A percentile compares a stretch with the other conserved stretches of the same genome.
Evolutionary conservation across 2,329 filamentous ascomycete genomes (phyloP).

Genomic region (Aspergillus tanneri): DNA sequence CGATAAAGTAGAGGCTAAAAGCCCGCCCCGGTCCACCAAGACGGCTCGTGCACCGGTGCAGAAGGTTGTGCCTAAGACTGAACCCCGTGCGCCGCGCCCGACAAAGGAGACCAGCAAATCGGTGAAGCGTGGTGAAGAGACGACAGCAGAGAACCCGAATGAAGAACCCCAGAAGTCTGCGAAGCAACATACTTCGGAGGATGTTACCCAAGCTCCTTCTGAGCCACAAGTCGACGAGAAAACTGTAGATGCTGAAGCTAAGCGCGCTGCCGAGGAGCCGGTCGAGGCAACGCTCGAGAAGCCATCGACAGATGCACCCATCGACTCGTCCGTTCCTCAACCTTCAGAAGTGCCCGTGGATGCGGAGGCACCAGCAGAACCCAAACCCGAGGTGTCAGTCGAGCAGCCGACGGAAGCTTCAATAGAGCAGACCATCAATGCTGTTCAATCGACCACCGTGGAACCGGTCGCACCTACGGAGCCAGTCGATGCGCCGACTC

Average conservation of each 20-base stretch:
- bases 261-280: not conserved
- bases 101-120: conserved; percentile 23
- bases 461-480: conserved; percentile 1
- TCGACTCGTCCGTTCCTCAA: not conserved
- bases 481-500: not conserved
- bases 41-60: conserved; percentile 22
- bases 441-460: conserved; percentile 1
- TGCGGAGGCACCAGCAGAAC: not conserved
- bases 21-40: conserved; percentile 34
- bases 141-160: not conserved
- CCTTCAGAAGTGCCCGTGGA: not conserved
- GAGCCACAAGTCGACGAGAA: conserved; percentile 8
- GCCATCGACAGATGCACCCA: not conserved
- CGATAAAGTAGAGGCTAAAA: conserved; percentile 46
- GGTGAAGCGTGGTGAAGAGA: conserved; percentile 9
- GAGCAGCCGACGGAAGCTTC: not conserved
- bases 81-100: conserved; percentile 20
- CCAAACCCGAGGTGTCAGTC: no score
- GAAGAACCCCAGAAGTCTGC: conserved; percentile 2
- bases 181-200: conserved; percentile 3
- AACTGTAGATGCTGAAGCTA: conserved; percentile 7
- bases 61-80: conserved; percentile 24
- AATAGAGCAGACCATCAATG: conserved; percentile 7
- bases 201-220: not conserved
- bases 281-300: conserved; percentile 1